A percentile compares a stretch with the other conserved stretches of the same genome.
Conservation (phyloP, 768 basidiomycete genomes). For the Psilocybe tampanensis region DNA sequence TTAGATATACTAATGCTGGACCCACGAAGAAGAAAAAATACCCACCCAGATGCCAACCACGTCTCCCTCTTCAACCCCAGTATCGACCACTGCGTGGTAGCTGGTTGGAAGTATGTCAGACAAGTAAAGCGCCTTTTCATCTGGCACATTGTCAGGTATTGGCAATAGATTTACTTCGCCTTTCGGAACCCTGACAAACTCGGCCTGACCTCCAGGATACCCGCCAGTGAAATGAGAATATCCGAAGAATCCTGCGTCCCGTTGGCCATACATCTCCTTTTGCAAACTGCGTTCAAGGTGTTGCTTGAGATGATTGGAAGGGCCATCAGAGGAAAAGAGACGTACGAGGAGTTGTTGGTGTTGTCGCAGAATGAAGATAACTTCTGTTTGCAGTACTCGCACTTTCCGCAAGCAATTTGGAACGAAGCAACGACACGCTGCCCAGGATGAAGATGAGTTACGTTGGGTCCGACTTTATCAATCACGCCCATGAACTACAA, state of each 20-base stretch:
- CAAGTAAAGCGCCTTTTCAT: conserved; percentile 62
- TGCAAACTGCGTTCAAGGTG: conserved; percentile 38
- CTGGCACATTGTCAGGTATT: conserved; percentile 62
- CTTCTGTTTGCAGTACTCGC: conserved; percentile 73
- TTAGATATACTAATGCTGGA: too few relatives aligned
- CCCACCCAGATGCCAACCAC: conserved; percentile 71
- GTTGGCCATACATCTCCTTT: conserved; percentile 63
- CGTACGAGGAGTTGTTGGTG: conserved; percentile 67
- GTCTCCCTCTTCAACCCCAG: conserved; percentile 72
- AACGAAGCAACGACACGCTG: conserved; percentile 80
- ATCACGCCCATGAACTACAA: conserved; percentile 67
- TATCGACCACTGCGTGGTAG: conserved; percentile 75
- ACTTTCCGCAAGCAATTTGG: conserved; percentile 77
- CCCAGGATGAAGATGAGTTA: conserved; percentile 61
- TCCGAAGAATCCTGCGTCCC: conserved; percentile 73
- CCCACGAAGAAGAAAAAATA: conserved; percentile 3
- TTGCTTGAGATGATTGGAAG: background rate
- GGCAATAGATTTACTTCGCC: conserved; percentile 74
- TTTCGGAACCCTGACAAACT: conserved; percentile 72
- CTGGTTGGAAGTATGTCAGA: conserved; percentile 70
- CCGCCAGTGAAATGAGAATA: conserved; percentile 76
- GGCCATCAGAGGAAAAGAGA: conserved; percentile 18
- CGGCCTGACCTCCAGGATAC: conserved; percentile 75
- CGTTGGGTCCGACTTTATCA: conserved; percentile 63
- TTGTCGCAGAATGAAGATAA: conserved; percentile 72